Evolutionary conservation across 495 filamentous ascomycete genomes (phyloP).

Genomic region (Tuber indicum): DNA sequence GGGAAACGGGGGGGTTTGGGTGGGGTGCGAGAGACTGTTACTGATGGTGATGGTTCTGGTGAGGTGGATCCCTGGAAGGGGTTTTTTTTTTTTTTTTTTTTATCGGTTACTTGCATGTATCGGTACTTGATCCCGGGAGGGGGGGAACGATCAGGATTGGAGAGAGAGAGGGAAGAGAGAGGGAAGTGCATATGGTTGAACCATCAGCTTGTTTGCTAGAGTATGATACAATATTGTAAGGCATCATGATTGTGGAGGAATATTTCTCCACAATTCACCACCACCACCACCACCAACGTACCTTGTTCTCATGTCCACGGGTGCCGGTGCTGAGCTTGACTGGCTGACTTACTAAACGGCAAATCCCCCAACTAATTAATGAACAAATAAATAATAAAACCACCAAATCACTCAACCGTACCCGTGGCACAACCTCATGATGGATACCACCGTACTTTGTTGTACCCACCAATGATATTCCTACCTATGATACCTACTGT

Average conservation of each 20-base stretch:
- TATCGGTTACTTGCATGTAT: conserved; percentile 5
- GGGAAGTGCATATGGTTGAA: neutral
- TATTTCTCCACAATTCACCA: neutral
- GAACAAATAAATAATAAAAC: neutral
- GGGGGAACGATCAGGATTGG: neutral
- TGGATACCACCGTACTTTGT: too few species aligned
- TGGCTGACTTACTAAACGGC: neutral
- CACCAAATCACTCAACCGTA: neutral
- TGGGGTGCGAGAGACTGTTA: neutral
- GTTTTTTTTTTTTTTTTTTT: neutral
- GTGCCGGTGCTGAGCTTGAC: neutral
- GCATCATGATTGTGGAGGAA: neutral
- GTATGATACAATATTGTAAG: neutral
- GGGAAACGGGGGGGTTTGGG: neutral
- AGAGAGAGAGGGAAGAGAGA: neutral
- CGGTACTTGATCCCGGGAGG: neutral
- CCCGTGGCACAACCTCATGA: neutral
- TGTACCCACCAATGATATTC: too few species aligned
- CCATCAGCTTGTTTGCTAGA: neutral
- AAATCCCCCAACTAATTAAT: neutral
- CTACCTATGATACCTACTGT: too few species aligned
- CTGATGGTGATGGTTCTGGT: neutral
- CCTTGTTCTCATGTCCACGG: neutral
- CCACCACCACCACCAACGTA: too few species aligned
- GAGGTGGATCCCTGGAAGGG: neutral